These are phyloP conservation scores for Mucuna pruriens DNA, from an alignment of 306 rosid genomes.

Conservation along the genomic window DNA sequence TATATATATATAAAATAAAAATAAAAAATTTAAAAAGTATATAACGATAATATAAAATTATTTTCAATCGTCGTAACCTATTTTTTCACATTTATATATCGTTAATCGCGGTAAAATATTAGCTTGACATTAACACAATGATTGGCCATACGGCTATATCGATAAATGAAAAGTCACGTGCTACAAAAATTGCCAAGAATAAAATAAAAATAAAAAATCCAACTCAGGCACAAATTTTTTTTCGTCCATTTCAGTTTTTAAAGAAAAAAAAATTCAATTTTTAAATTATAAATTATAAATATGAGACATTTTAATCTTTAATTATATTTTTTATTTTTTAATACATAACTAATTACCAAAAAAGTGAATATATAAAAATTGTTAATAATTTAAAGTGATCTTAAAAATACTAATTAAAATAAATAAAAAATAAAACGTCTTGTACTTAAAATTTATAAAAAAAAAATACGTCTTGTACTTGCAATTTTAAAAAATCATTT, in stretches of 20 bases:
- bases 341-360: too few species aligned
- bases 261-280: background rate
- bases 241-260: background rate
- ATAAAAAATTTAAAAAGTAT: too few species aligned
- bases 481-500: too few species aligned
- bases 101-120: too few species aligned
- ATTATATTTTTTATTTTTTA: background rate
- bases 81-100: too few species aligned
- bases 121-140: background rate
- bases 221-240: background rate
- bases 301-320: background rate
- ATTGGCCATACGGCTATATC: background rate
- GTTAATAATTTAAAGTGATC: too few species aligned
- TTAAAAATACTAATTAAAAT: background rate
- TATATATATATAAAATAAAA: too few species aligned
- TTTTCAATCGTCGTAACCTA: too few species aligned
- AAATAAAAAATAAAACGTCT: background rate
- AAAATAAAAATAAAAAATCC: background rate
- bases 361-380: too few species aligned
- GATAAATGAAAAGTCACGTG: slow-evolving; percentile 4
- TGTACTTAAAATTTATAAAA: too few species aligned
- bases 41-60: too few species aligned
- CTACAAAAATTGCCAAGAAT: background rate
- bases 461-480: background rate
- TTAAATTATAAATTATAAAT: background rate